These are phyloP conservation scores for Rhizopus sp. DNA, from an alignment of 371 early-diverging fungal genomes.

Conservation along the genomic window DNA sequence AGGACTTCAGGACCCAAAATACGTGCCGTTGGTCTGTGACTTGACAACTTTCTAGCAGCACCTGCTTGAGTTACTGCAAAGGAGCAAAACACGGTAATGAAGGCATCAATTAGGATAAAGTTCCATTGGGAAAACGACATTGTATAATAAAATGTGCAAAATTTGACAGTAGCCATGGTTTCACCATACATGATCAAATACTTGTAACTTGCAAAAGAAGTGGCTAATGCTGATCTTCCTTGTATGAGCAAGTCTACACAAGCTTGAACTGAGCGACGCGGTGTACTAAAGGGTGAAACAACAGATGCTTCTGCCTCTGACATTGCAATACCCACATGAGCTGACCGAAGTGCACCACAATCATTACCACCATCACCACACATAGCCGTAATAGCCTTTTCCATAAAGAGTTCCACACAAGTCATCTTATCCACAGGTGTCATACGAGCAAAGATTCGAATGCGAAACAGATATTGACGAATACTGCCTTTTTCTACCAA, in stretches of 20 bases:
- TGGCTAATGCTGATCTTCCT: conserved; percentile 73
- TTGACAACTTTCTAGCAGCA: conserved; percentile 54
- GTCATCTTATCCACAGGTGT: conserved; percentile 69
- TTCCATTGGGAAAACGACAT: conserved; percentile 58
- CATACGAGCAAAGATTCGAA: conserved; percentile 78
- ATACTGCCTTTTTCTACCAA: conserved; percentile 32
- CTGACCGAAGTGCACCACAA: conserved; percentile 90
- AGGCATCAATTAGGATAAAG: conserved; percentile 77
- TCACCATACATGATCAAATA: conserved; percentile 77
- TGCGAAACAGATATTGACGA: conserved; percentile 46
- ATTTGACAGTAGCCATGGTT: conserved; percentile 63
- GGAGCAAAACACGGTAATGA: conserved; percentile 63
- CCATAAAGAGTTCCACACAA: conserved; percentile 62
- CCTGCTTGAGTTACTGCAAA: conserved; percentile 67
- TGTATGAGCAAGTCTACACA: conserved; percentile 73
- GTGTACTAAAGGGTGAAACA: conserved; percentile 83
- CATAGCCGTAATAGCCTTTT: conserved; percentile 78
- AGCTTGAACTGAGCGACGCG: conserved; percentile 57
- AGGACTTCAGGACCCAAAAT: conserved; percentile 73
- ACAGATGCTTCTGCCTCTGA: conserved; percentile 76
- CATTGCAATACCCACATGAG: conserved; percentile 94
- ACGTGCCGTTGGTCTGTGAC: conserved; percentile 72
- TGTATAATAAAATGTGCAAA: conserved; percentile 59
- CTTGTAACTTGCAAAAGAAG: conserved; percentile 78
- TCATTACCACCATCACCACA: conserved; percentile 99